Evolutionary conservation across 345 rosid genomes (phyloP).

Genomic region (Citrus reticulata): DNA sequence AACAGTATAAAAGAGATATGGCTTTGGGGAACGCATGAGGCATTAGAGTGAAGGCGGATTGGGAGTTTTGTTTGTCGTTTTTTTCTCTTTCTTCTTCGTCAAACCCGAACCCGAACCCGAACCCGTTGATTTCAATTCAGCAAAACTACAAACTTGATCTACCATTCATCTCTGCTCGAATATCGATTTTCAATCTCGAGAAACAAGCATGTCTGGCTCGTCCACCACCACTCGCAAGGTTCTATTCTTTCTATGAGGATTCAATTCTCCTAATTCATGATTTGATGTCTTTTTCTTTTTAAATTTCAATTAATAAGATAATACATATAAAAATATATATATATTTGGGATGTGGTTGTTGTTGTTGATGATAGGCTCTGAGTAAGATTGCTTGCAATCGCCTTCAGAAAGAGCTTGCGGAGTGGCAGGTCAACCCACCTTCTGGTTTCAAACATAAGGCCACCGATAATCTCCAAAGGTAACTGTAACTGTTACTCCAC

Average conservation of each 20-base stretch:
- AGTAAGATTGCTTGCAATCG: conserved; percentile 95
- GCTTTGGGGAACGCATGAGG: background rate
- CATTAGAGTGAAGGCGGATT: background rate
- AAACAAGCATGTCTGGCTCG: conserved; percentile 68
- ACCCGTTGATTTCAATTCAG: background rate
- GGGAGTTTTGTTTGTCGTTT: background rate
- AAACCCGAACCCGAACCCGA: background rate
- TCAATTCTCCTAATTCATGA: background rate
- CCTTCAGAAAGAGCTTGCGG: conserved; percentile 91
- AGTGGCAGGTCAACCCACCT: conserved; percentile 97
- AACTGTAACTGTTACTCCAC: conserved; percentile 19
- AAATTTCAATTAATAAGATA: too few species aligned
- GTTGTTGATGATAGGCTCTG: conserved; percentile 38
- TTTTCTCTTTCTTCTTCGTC: conserved; percentile 8
- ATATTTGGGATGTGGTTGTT: conserved; percentile 1
- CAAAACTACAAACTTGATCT: background rate
- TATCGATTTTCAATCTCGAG: conserved; percentile 3
- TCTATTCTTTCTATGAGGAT: background rate
- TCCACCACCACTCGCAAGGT: conserved; percentile 78
- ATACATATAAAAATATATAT: too few species aligned
- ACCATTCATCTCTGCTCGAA: conserved; percentile 6
- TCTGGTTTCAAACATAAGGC: conserved; percentile 81
- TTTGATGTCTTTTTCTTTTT: background rate
- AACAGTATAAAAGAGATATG: too few species aligned
- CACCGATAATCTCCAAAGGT: conserved; percentile 97